These are phyloP conservation scores for Melastoma malabathricum DNA, from an alignment of 345 rosid species.

Conservation along the genomic window DNA sequence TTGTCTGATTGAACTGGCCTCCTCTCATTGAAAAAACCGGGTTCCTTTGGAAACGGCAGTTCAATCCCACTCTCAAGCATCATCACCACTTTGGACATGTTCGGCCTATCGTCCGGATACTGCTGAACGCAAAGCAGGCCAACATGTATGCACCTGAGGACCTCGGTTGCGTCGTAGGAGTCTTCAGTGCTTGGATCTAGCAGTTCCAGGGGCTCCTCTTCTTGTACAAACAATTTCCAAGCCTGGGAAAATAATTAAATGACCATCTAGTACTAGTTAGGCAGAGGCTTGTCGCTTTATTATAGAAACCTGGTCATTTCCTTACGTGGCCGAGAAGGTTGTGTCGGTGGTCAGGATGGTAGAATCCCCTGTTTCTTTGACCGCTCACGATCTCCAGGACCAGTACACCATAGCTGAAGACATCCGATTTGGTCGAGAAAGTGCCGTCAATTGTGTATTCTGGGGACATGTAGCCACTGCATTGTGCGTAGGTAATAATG, in stretches of 20 bases:
- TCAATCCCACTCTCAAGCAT: slow-evolving; percentile 24
- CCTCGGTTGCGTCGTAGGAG: slow-evolving; percentile 7
- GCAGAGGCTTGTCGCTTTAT: neutral
- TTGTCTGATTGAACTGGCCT: slow-evolving; percentile 4
- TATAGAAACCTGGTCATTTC: too few relatives aligned
- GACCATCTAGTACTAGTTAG: too few relatives aligned
- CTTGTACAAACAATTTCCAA: slow-evolving; percentile 22
- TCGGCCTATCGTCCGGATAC: slow-evolving; percentile 27
- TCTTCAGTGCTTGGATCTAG: slow-evolving; percentile 4
- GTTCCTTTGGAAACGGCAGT: slow-evolving; percentile 24
- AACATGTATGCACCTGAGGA: slow-evolving; percentile 21
- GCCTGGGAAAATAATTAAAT: slow-evolving; percentile 12
- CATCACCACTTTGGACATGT: slow-evolving; percentile 21
- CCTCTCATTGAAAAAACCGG: slow-evolving; percentile 21
- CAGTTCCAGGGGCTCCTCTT: slow-evolving; percentile 15
- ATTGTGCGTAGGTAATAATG: neutral
- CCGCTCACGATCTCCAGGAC: slow-evolving; percentile 25
- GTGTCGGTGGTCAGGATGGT: slow-evolving; percentile 8
- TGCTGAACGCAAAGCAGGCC: slow-evolving; percentile 32
- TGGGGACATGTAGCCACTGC: slow-evolving; percentile 25
- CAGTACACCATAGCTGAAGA: slow-evolving; percentile 25
- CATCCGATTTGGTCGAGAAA: slow-evolving; percentile 29
- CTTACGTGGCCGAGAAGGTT: slow-evolving; percentile 17
- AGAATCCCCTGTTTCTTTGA: slow-evolving; percentile 18
- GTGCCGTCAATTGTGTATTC: slow-evolving; percentile 24